Evolutionary conservation across 176 grass and related monocot genomes (phyloP), one percentile per base, ranked within the genome.

Genomic region (Urochloa ruziziensis): DNA sequence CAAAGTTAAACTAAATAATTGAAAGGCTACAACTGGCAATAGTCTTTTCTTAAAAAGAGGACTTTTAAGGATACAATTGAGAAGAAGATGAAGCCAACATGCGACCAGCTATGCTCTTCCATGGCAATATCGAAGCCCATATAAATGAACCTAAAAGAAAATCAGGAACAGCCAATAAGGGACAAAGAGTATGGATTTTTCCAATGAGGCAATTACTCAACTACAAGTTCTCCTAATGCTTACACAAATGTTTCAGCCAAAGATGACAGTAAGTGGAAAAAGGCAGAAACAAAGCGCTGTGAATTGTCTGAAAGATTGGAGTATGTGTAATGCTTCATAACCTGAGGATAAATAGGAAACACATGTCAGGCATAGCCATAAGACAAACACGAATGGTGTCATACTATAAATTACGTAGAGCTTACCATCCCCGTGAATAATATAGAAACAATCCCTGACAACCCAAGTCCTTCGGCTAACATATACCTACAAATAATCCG

Each of bases 201-300:
- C 33, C 27, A 70, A 75, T 87, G 70, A 80, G 30, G 19, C 12
- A 67, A 67, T 54, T 54, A 39, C 29, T 37, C 54, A 44, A 75
- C 9, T 40, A 68, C 33, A 35, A 67, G 21, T 73, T 60, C 21
- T 67, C n/a, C 11, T 59, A 36, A 47, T 83, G 78, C 96, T 93
- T 95, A 98, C 96, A 98, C 96, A 95, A 98, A 98, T 83, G 96
- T 98, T 90, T 98, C 96, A 35, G 96, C 96, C 78, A 98, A 89
- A 54, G 96, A 98, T 78, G 96, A 98, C 28, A 98, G 80, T 67
- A 98, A 73, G 85, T 98, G 93, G 82, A 98, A 98, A 88, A 98
- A 98, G 36, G 93, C 87, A 10, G 96, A 89, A 85, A 92, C 85
- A 81, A 98, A 98, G 7, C 85, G 93, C 81, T 95, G 96, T 21